Evolutionary conservation across 345 rosid species (phyloP).

Genomic region (Eutrema yunnanense): DNA sequence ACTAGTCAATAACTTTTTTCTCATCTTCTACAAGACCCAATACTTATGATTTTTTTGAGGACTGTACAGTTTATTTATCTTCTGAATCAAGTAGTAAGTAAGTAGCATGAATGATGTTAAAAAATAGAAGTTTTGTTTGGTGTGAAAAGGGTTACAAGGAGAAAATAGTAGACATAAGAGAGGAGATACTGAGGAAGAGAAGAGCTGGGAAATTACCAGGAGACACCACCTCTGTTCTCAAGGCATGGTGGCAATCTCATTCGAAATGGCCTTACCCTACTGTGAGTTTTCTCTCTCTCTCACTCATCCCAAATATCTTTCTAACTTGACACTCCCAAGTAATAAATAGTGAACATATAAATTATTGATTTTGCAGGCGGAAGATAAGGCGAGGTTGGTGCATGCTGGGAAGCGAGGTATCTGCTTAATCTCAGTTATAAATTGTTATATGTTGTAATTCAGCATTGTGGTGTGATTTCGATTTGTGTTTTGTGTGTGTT

Average conservation of each 20-base stretch:
- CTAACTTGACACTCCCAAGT: not conserved
- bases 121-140: not conserved
- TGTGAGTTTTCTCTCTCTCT: slow-evolving; percentile 36
- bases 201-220: slow-evolving; percentile 98
- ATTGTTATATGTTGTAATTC: not conserved
- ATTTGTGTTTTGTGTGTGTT: not conserved
- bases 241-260: slow-evolving; percentile 98
- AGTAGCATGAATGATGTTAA: not conserved
- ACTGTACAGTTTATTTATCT: not conserved
- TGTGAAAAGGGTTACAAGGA: slow-evolving; percentile 79
- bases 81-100: not conserved
- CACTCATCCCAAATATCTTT: not conserved
- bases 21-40: not conserved
- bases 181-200: slow-evolving; percentile 94
- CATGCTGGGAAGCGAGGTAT: slow-evolving; percentile 34
- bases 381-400: slow-evolving; percentile 84
- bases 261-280: slow-evolving; percentile 99
- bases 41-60: not conserved
- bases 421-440: not conserved
- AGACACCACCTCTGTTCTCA: slow-evolving; percentile 84
- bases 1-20: not conserved
- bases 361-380: slow-evolving; percentile 49
- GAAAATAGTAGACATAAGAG: slow-evolving; percentile 86
- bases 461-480: slow-evolving; percentile 14
- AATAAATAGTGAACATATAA: not conserved